Base-by-base conservation (phyloP, 1,139 yeast species). In the Arxiozyma telluris region DNA sequence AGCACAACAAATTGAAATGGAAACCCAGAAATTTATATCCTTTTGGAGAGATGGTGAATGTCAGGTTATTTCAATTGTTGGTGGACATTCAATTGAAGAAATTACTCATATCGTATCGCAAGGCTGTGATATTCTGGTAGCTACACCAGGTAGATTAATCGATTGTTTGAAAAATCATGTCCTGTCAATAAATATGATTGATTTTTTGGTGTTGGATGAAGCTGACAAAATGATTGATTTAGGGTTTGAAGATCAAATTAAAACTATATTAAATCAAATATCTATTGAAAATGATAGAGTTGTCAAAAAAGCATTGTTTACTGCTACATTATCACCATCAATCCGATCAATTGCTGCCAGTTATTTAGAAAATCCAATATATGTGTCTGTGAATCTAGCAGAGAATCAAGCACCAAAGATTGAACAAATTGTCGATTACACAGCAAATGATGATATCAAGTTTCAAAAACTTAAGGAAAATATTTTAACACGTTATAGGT, bases 221-320 rank as follows among this genome's bases (percentile, higher is more conserved):
- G 96, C 96, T 1, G 98, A 91, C 68, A 76, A 90, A 63, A 91
- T 91, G 97, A 84, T 93, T 47, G 96, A 91, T 66, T 77, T 91
- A 80, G 98, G 98, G 2, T 91, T 93, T 68, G 96, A 90, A 64
- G 87, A 81, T 50, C 89, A 89, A 59, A 78, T 93, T 49, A 79
- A 77, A 42, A 73, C 76, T 34, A 80, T 93, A 21, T 70, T 87
- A 54, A 72, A 72, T 9, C 48, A 51, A 20, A 25, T 58, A 52
- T 38, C 62, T 55, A 22, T 64, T 44, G 57, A 61, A 57, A 44
- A 69, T 71, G 41, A 88, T 77, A 34, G 9, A 8, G 27, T 12
- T 5, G 17, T 18, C 8, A 51, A 45, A 25, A 45, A 42, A 39
- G 77, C 89, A 78, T 87, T 93, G 96, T 93, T 88, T 69, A 87